Evolutionary conservation across 805 yeast genomes (phyloP), one percentile per base, ranked within the genome.

Genomic region (Kluyveromyces dobzhanskii): DNA sequence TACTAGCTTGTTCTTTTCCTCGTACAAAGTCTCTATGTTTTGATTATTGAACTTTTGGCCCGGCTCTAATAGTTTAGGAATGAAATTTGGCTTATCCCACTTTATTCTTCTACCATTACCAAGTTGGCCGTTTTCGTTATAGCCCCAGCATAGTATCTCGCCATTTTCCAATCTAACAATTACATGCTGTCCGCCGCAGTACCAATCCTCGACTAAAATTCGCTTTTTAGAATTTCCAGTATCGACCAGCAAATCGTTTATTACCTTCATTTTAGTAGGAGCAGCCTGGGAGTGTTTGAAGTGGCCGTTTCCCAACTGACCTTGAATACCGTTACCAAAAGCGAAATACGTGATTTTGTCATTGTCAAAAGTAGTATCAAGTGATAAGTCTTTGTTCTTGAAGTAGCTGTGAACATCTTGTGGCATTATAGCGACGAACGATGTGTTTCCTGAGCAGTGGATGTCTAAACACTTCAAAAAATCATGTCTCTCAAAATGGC

Each of bases 241-340:
- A 1, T 54, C 45, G 2, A 44, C 46, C 46, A 78, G 86, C 49
- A 77, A 85, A 29, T 61, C 61, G 36, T 78, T 61, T 32, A 63
- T 39, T 30, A 58, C 47, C 42, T 56, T 59, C 43, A 88, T 56
- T 31, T 73, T 72, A 14, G 72, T 64, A 5, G 96, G 95, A 34
- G 70, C 70, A 14, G 75, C 65, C 53, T 79, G 83, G 13, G 84
- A 79, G 57, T 87, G 95, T 26, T 80, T 63, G 57, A 70, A 87
- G 40, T 79, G 70, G 12, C 85, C 86, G 32, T 75, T 73, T 17
- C 97, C 98, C 40, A 87, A 66, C 61, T 86, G 94, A 13, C 97
- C 98, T 50, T 75, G 71, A 38, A 81, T 57, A 4, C 97, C 95
- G 51, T 78, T 78, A 16, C 98, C 98, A 65, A 87, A 80, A 3